Percentiles rank a stretch among this genome's conserved stretches.
phyloP scores from a whole-genome alignment of 208 protist species.

The Trypanosoma vivax region DNA sequence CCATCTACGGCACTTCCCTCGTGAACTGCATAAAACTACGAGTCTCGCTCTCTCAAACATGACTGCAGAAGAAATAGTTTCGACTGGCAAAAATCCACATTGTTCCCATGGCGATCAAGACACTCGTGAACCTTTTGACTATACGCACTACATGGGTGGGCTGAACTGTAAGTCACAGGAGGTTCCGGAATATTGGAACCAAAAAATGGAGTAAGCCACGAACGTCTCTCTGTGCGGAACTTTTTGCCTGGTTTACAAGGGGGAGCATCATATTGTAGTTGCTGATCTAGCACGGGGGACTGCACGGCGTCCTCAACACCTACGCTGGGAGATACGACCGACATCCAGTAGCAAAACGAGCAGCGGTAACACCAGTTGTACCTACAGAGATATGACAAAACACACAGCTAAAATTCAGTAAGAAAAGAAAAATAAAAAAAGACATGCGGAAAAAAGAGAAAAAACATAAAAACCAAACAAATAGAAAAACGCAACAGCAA shows the following conservation, averaged over 20 bases:
- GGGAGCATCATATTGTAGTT: too few relatives aligned
- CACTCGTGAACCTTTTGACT: constrained; percentile 60
- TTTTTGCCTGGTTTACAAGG: constrained; percentile 6
- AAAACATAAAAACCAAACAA: background rate
- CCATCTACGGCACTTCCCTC: background rate
- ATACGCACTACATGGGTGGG: constrained; percentile 58
- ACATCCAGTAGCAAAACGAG: too few relatives aligned
- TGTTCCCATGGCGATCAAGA: constrained; percentile 50
- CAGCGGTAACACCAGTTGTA: too few relatives aligned
- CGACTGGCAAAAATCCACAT: constrained; percentile 61
- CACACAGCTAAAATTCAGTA: background rate
- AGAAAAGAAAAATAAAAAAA: background rate
- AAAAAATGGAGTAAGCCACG: constrained; percentile 72
- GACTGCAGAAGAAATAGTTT: constrained; percentile 54
- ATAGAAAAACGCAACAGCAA: background rate
- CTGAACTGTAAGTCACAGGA: constrained; percentile 7
- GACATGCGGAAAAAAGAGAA: background rate
- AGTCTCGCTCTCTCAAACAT: constrained; percentile 64
- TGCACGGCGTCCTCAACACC: too few relatives aligned
- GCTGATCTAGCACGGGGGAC: too few relatives aligned
- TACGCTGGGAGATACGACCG: too few relatives aligned
- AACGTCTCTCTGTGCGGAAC: constrained; percentile 18
- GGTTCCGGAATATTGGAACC: constrained; percentile 58
- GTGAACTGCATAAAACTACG: constrained; percentile 14
- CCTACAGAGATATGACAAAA: background rate